A percentile compares a stretch with the other conserved stretches of the same genome.
phyloP scores from a whole-genome alignment of 805 yeast species.

The Candida germanica region DNA sequence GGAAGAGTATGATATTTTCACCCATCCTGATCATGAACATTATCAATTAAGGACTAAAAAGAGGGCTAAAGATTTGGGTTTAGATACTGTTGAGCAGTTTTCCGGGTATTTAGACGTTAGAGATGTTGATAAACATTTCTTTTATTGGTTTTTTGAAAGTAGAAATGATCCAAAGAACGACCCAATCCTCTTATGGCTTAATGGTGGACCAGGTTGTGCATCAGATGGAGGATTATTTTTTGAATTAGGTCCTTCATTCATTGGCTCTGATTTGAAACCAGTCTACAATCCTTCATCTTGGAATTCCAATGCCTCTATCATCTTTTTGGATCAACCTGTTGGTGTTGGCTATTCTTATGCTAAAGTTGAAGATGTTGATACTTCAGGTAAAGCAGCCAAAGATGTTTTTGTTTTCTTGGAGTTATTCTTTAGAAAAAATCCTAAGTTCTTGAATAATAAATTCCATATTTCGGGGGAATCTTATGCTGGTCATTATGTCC shows the following conservation, averaged over 20 bases:
- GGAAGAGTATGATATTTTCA: conserved; percentile 9
- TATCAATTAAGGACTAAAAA: conserved; percentile 10
- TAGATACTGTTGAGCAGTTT: conserved; percentile 75
- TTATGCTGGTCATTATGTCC: conserved; percentile 43
- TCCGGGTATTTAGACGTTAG: conserved; percentile 78
- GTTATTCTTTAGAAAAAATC: conserved; percentile 28
- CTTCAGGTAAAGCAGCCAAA: conserved; percentile 22
- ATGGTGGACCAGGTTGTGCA: conserved; percentile 32
- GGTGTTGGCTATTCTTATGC: conserved; percentile 24
- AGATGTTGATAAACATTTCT: conserved; percentile 52
- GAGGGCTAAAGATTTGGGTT: conserved; percentile 58
- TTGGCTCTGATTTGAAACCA: conserved; percentile 21
- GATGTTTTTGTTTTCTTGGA: conserved; percentile 28
- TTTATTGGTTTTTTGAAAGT: conserved; percentile 29
- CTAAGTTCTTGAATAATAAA: conserved; percentile 17
- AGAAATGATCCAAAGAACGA: conserved; percentile 29
- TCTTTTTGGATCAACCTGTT: conserved; percentile 32
- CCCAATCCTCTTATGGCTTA: conserved; percentile 29
- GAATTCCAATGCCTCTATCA: conserved; percentile 31
- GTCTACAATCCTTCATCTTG: conserved; percentile 25
- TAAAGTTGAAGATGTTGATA: conserved; percentile 15
- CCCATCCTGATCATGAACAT: conserved; percentile 3
- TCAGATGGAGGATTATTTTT: conserved; percentile 27
- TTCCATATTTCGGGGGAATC: conserved; percentile 39
- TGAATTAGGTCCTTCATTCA: conserved; percentile 27